Conservation (phyloP, 306 rosid species). For the Urtica urens region DNA sequence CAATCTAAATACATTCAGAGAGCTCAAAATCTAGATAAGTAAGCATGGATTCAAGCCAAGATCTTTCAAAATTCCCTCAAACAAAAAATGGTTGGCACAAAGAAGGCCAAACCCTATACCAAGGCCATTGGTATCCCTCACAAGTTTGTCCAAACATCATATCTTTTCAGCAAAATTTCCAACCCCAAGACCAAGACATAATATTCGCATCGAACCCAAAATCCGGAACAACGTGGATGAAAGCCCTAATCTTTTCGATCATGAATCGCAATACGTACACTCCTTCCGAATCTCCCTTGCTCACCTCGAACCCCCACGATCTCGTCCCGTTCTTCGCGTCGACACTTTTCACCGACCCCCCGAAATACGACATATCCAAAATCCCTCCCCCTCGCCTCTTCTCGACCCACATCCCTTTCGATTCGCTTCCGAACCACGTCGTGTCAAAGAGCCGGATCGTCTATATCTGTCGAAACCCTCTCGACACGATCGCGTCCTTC, state of each 20-base stretch:
- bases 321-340: slow-evolving; percentile 1
- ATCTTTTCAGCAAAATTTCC: neutral
- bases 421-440: neutral
- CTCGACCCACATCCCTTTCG: slow-evolving; percentile 1
- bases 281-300: neutral
- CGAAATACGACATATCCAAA: neutral
- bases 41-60: no score
- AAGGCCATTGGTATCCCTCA: slow-evolving; percentile 2
- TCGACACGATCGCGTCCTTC: neutral
- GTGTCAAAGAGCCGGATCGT: neutral
- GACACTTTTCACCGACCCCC: neutral
- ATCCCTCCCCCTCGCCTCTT: neutral
- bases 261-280: neutral
- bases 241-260: slow-evolving; percentile 1
- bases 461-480: slow-evolving; percentile 1
- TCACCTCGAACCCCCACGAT: slow-evolving; percentile 2
- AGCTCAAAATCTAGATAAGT: no score
- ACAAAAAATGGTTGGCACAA: neutral
- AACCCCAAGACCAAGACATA: slow-evolving; percentile 2
- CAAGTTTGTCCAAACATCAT: neutral
- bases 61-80: no score
- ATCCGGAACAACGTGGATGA: slow-evolving; percentile 7
- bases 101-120: neutral
- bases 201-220: neutral
- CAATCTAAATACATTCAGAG: no score